A percentile compares a stretch with the other conserved stretches of the same genome.
phyloP scores from a whole-genome alignment of 1,284 basidiomycete genomes.

The Tetrapyrgos nigripes region DNA sequence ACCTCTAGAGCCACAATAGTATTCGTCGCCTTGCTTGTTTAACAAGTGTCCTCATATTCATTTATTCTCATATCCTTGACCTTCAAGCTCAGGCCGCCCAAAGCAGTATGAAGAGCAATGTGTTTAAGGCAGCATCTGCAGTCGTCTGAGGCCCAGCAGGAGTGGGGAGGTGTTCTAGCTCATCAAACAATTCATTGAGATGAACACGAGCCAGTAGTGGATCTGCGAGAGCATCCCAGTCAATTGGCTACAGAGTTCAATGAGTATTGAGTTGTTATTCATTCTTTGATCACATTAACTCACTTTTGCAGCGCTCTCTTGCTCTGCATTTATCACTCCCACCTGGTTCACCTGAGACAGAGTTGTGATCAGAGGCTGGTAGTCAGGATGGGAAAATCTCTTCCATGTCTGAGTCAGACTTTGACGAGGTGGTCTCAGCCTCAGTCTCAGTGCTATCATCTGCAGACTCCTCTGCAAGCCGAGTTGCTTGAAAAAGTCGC shows the following conservation, averaged over 20 bases:
- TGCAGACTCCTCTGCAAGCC: not conserved
- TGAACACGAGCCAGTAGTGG: not conserved
- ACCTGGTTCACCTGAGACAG: too few relatives aligned
- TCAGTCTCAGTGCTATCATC: not conserved
- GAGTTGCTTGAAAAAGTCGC: not conserved
- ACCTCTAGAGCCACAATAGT: too few relatives aligned
- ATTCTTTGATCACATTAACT: too few relatives aligned
- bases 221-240: not conserved
- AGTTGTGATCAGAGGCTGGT: too few relatives aligned
- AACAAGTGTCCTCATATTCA: too few relatives aligned
- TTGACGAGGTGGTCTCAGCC: too few relatives aligned
- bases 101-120: conserved; percentile 3
- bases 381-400: too few relatives aligned
- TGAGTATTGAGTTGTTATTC: too few relatives aligned
- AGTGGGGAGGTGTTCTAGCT: not conserved
- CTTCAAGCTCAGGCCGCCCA: conserved; percentile 10
- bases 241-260: not conserved
- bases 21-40: too few relatives aligned
- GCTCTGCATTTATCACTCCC: too few relatives aligned
- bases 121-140: not conserved
- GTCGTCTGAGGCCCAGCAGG: not conserved
- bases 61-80: conserved; percentile 21
- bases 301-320: too few relatives aligned
- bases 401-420: too few relatives aligned
- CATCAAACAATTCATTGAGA: not conserved